Evolutionary conservation across 2,329 filamentous ascomycete species (phyloP), one percentile per base, ranked within the genome.

Genomic region (Alternaria burnsii): DNA sequence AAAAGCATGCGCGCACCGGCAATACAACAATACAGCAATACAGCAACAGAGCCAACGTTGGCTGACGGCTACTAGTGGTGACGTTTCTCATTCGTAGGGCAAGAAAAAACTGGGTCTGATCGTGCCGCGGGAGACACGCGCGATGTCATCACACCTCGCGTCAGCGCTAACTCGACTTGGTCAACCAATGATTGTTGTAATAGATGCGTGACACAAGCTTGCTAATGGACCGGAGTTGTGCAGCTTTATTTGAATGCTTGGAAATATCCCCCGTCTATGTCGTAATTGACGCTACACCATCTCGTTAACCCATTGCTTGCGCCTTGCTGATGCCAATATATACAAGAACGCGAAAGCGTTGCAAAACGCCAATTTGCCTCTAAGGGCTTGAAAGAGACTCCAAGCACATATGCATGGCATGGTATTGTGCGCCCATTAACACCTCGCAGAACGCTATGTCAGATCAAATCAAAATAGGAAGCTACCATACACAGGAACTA

Each of bases 101-200:
- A 43, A 57, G 46, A 44, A 55, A 55, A 62, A 53, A 43, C 38
- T 59, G 32, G 40, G 42, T 42, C 59, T 53, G 55, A 58, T 24
- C 24, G 24, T 24, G 32, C 32, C 32, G 32, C 32, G 32, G 32
- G 12, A 36, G 32, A 36, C 12, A 36, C 32, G 12, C 72, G 61
- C 72, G 69, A 70, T 71, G 71, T 75, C 73, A 73, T 74, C 62
- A 68, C 61, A 67, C 62, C 50, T 65, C 67, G 66, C 62, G 65
- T 65, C 46, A 34, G 46, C 62, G 65, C 70, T 71, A 71, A 42
- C 55, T 52, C 12, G 24, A 51, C 52, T 44, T 24, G 57, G 55
- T 50, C 32, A 18, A 47, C 30, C 36, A 43, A 50, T 60, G 41
- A 38, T 34, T 46, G 20, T 52, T 28, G 24, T 38, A 26, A 32